A percentile compares a stretch with the other conserved stretches of the same genome.
Conservation (phyloP, 2,329 filamentous ascomycete species). For the Rutstroemia sp. region DNA sequence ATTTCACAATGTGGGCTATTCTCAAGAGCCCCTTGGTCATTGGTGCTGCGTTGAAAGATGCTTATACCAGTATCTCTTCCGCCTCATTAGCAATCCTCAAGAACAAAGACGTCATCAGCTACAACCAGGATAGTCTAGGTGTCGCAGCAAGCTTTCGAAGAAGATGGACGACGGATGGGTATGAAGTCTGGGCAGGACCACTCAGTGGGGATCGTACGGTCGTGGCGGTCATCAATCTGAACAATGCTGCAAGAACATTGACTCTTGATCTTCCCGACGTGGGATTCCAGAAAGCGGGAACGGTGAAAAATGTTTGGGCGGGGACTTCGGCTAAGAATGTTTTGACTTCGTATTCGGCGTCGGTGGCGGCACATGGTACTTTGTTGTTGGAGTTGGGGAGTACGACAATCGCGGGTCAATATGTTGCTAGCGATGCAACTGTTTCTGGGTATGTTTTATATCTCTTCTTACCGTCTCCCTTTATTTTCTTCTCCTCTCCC, state of each 20-base stretch:
- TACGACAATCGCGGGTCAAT: constrained; percentile 12
- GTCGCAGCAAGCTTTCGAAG: constrained; percentile 20
- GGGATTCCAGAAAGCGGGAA: constrained; percentile 18
- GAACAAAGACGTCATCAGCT: constrained; percentile 21
- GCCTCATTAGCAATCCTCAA: constrained; percentile 15
- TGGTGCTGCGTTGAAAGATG: constrained; percentile 22
- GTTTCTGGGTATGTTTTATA: constrained; percentile 12
- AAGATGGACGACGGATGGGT: constrained; percentile 22
- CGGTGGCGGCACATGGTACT: constrained; percentile 20
- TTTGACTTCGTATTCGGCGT: constrained; percentile 18
- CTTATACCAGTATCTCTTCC: constrained; percentile 11
- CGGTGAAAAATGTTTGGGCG: constrained; percentile 23
- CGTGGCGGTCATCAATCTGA: constrained; percentile 20
- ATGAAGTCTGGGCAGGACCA: constrained; percentile 24
- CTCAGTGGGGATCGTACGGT: constrained; percentile 19
- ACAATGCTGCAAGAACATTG: constrained; percentile 13
- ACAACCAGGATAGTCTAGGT: constrained; percentile 24
- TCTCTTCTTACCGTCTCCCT: neutral
- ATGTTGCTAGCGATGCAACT: constrained; percentile 11
- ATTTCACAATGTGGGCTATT: constrained; percentile 37
- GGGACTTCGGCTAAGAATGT: constrained; percentile 9
- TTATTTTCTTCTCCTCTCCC: too few species aligned
- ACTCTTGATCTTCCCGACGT: constrained; percentile 23
- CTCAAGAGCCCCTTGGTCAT: constrained; percentile 29
- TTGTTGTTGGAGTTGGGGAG: constrained; percentile 18